Evolutionary conservation across 805 yeast genomes (phyloP), one percentile per base, ranked within the genome.

Genomic region (Danielia reshetovae): DNA sequence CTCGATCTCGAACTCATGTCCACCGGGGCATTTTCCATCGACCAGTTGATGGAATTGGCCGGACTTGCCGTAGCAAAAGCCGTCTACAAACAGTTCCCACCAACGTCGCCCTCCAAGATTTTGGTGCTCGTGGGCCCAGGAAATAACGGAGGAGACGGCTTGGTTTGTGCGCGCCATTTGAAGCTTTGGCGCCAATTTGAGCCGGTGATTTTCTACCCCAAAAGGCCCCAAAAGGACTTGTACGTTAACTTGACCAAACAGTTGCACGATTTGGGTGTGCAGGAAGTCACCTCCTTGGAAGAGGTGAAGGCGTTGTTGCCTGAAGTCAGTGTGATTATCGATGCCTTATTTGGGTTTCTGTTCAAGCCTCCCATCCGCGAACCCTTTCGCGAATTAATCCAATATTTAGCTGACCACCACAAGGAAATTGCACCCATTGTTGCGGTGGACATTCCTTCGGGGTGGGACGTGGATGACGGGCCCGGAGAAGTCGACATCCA

Each of bases 391-490:
- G 68, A 62, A 6, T 46, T 65, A 30, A 51, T 67, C 22, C 25
- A 33, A 7, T 55, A 33, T 31, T 44, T 66, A 38, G 36, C 51
- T 7, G 39, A 48, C 45, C 44, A 51, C 30, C 11, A 73, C 71
- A 7, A 62, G 73, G 35, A 49, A 48, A n/a, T 68, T 50, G 48
- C 77, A 2, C 90, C 89, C 1, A 74, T 88, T 2, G 73, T 85
- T 0, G 76, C 94, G 0, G 85, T 93, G 2, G 98, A 93, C 57
- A 77, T 90, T 30, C 98, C 98, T 0, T 84, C 95, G 2, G 96
- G 97, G 0, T 93, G 98, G 98, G 90, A 89, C 52, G 97, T 93
- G 8, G 95, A 93, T 51, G 52, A 71, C 6, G 98, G 98, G 0
- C 59, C 65, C 0, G 50, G 40, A 1, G 60, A 57, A 2, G 58